Conservation (phyloP, 1,284 basidiomycete species). For the Cryptococcus sp. region DNA sequence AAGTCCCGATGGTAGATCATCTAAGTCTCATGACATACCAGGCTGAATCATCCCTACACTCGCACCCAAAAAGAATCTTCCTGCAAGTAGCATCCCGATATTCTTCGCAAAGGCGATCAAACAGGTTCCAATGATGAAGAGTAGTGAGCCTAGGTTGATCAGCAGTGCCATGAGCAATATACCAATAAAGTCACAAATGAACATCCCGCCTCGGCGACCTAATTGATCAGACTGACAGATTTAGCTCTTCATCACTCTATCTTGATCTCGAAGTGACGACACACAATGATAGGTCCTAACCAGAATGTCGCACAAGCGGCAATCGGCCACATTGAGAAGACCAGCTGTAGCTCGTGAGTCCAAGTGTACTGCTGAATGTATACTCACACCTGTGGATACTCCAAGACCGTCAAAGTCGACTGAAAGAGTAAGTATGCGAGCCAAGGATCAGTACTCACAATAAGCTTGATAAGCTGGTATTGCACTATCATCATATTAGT, state of each 20-base stretch:
- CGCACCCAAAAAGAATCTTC: slow-evolving; percentile 18
- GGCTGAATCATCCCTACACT: slow-evolving; percentile 18
- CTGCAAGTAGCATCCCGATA: slow-evolving; percentile 18
- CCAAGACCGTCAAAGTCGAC: slow-evolving; percentile 17
- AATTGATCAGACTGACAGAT: slow-evolving; percentile 13
- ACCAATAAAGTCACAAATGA: slow-evolving; percentile 12
- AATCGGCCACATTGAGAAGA: slow-evolving; percentile 25
- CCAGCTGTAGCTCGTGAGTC: slow-evolving; percentile 9
- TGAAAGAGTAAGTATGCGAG: background rate
- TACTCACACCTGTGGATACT: slow-evolving; percentile 20
- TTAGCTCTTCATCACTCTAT: background rate
- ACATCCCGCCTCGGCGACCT: slow-evolving; percentile 19
- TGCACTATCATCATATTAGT: slow-evolving; percentile 4
- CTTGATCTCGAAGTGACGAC: background rate
- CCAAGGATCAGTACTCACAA: slow-evolving; percentile 5
- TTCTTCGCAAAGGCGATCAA: slow-evolving; percentile 16
- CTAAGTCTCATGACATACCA: background rate
- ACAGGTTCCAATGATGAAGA: slow-evolving; percentile 16
- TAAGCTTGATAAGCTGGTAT: slow-evolving; percentile 16
- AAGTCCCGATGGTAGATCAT: background rate
- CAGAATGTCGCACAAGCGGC: slow-evolving; percentile 23
- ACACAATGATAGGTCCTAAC: slow-evolving; percentile 19
- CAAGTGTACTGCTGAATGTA: background rate
- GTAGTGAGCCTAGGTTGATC: slow-evolving; percentile 5
- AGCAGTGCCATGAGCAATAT: background rate